Base-by-base conservation (phyloP, 768 basidiomycete genomes). In the Rhodotorula graminis region DNA sequence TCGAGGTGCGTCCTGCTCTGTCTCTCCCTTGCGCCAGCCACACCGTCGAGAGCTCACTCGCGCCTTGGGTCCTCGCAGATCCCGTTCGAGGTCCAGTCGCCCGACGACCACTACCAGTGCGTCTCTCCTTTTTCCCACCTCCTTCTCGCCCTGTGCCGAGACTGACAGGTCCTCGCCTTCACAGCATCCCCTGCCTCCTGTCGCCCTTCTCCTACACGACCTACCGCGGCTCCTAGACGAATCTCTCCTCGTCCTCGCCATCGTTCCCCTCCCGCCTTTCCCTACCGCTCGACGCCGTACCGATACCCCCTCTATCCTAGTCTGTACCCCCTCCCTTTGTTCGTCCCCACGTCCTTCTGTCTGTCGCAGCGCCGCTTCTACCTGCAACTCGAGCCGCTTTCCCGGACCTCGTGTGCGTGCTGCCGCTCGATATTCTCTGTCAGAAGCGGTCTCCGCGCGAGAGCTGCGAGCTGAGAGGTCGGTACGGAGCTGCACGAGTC, bases 131-230 rank as follows among this genome's bases (percentile, higher is more conserved):
- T n/a, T n/a, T n/a, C n/a, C n/a, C 23, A 18, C 9, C 2, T 16
- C 40, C 23, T 10, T 23, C 33, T 29, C 25, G n/a, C 40, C 27
- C 23, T 16, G 18, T 10, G 2, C 55, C 18, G 44, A 46, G 44
- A 49, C 57, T 65, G 57, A 70, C 25, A 5, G 46, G 15, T 3
- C 25, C n/a, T 11, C 15, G 19, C 15, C 29, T 16, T 16, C 25
- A 2, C 63, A 69, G 70, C 63, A 75, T 80, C 29, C 79, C 80
- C 3, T 72, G 79, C 25, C 71, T 80, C 23, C 73, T 80, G 27
- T 72, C 75, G n/a, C 80, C 80, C 2, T 75, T 70, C 57, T 65
- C 74, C 23, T 80, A 78, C 65, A 75, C 78, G 56, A 80, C 80
- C 40, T 80, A 80, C 69, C 65, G 80, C 12, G 80, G 80, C 37